phyloP scores from a whole-genome alignment of 768 basidiomycete species.

The Boletus edulis region DNA sequence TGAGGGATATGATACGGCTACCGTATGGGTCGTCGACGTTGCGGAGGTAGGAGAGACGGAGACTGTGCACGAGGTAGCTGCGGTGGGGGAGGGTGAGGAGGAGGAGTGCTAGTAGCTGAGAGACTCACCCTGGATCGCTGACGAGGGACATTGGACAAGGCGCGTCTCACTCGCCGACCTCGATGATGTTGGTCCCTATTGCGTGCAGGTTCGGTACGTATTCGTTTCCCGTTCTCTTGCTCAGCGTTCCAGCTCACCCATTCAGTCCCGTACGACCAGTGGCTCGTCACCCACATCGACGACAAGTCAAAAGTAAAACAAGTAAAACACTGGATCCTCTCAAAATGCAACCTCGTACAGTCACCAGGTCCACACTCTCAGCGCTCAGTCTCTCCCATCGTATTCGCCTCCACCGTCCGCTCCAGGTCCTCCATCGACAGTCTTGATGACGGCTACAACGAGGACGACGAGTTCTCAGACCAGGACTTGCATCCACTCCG shows the following conservation, averaged over 20 bases:
- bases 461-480: slow-evolving; percentile 35
- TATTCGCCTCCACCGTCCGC: slow-evolving; percentile 46
- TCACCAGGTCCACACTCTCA: slow-evolving; percentile 23
- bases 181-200: slow-evolving; percentile 36
- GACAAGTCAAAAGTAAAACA: slow-evolving; percentile 58
- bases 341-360: slow-evolving; percentile 48
- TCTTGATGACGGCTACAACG: slow-evolving; percentile 25
- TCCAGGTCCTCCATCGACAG: slow-evolving; percentile 22
- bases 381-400: slow-evolving; percentile 65
- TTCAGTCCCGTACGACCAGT: slow-evolving; percentile 70
- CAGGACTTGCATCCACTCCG: slow-evolving; percentile 15
- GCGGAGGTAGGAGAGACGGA: slow-evolving; percentile 79
- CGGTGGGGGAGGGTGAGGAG: too few species aligned
- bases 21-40: slow-evolving; percentile 87
- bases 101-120: too few species aligned
- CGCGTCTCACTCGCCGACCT: too few species aligned
- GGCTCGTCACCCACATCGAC: slow-evolving; percentile 70
- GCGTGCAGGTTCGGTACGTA: slow-evolving; percentile 58
- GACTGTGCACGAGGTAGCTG: slow-evolving; percentile 72
- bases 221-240: neutral
- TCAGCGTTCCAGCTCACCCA: neutral
- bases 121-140: too few species aligned
- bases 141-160: slow-evolving; percentile 45
- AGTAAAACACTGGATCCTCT: slow-evolving; percentile 60
- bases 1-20: slow-evolving; percentile 74